Evolutionary conservation across 2,329 filamentous ascomycete species (phyloP).

Genomic region (Tolypocladium cylindrosporum): DNA sequence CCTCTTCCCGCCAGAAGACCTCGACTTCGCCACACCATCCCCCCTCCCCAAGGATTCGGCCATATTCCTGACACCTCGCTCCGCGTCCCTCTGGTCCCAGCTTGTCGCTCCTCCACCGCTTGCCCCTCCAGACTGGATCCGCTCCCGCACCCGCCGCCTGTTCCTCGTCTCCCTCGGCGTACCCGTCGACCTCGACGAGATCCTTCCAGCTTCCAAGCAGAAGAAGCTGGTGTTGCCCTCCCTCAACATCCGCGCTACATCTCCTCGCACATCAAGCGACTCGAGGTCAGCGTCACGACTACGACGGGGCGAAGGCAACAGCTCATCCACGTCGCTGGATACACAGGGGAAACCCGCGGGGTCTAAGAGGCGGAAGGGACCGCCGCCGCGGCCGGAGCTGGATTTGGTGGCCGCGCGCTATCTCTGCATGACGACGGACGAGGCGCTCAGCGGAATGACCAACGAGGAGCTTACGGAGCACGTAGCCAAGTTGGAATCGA

Average conservation of each 20-base stretch:
- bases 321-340: constrained; percentile 49
- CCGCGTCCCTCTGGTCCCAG: constrained; percentile 90
- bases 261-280: constrained; percentile 44
- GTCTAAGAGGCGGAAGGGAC: constrained; percentile 41
- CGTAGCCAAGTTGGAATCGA: constrained; percentile 54
- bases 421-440: constrained; percentile 74
- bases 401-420: constrained; percentile 71
- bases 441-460: constrained; percentile 70
- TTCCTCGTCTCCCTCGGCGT: constrained; percentile 95
- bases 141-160: constrained; percentile 84
- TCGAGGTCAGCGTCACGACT: constrained; percentile 37
- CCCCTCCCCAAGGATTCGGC: constrained; percentile 45
- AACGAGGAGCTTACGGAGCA: constrained; percentile 67
- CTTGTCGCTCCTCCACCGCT: constrained; percentile 89
- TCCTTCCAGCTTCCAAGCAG: constrained; percentile 91
- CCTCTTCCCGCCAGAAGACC: constrained; percentile 51
- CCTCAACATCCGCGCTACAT: constrained; percentile 57
- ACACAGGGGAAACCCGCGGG: constrained; percentile 42
- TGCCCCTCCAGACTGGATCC: constrained; percentile 95
- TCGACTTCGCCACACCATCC: constrained; percentile 39
- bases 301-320: constrained; percentile 38
- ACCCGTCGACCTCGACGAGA: constrained; percentile 93
- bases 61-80: constrained; percentile 76
- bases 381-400: constrained; percentile 61
- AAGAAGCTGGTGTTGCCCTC: constrained; percentile 94